These are phyloP conservation scores for Colletotrichum ledebouriae DNA, from an alignment of 2,329 filamentous ascomycete species.

Conservation along the genomic window DNA sequence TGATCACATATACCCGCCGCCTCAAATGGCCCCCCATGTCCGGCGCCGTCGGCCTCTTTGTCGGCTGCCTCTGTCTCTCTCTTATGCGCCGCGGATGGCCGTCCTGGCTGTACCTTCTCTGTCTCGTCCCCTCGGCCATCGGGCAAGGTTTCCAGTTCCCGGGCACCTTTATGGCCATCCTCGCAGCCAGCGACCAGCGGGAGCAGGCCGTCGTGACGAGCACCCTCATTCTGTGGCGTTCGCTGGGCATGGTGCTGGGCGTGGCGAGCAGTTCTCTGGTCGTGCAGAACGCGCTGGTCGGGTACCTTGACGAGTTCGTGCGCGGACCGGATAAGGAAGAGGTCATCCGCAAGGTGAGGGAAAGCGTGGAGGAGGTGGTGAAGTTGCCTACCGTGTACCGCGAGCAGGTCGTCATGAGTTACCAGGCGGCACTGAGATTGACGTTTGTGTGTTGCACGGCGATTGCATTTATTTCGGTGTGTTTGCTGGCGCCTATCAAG, in stretches of 20 bases:
- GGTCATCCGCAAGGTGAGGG: constrained; percentile 65
- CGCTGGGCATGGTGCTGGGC: constrained; percentile 80
- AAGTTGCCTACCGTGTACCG: constrained; percentile 59
- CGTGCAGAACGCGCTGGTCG: constrained; percentile 77
- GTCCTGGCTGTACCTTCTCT: constrained; percentile 65
- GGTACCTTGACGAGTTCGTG: constrained; percentile 71
- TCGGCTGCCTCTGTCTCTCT: constrained; percentile 65
- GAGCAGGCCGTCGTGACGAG: constrained; percentile 78
- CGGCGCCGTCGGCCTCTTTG: constrained; percentile 62
- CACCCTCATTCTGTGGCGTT: constrained; percentile 79
- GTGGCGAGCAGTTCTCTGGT: constrained; percentile 79
- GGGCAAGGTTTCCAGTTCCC: constrained; percentile 77
- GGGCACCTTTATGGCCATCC: constrained; percentile 72
- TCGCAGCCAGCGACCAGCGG: constrained; percentile 69
- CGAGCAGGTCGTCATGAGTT: constrained; percentile 68
- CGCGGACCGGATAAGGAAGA: constrained; percentile 68
- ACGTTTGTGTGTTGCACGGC: constrained; percentile 60
- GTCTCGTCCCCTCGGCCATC: constrained; percentile 68
- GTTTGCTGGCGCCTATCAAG: constrained; percentile 64
- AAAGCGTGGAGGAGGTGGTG: constrained; percentile 67
- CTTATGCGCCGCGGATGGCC: constrained; percentile 66
- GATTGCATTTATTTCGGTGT: constrained; percentile 62
- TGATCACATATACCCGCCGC: constrained; percentile 70
- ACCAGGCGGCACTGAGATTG: constrained; percentile 63
- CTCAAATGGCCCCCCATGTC: constrained; percentile 71